A percentile compares a stretch with the other conserved stretches of the same genome.
These are phyloP conservation scores for Neoboletus brunneissimus DNA, from an alignment of 768 basidiomycete genomes.

Conservation along the genomic window DNA sequence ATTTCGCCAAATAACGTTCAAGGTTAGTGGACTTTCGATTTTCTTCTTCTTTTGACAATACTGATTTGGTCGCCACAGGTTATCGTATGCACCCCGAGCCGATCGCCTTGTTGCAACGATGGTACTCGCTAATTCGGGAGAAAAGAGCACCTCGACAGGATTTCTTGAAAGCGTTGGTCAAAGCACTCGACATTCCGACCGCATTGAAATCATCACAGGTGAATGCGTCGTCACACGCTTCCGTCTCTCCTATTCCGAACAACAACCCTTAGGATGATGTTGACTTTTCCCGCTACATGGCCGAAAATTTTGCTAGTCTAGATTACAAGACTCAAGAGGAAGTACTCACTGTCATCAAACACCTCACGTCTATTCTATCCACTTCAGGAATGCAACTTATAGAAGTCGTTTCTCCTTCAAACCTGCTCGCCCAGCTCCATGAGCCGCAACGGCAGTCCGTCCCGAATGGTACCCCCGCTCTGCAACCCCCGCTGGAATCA, in stretches of 20 bases:
- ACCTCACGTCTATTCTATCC: slow-evolving; percentile 71
- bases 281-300: slow-evolving; percentile 87
- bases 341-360: slow-evolving; percentile 78
- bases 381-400: slow-evolving; percentile 81
- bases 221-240: not conserved
- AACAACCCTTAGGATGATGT: slow-evolving; percentile 61
- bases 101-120: slow-evolving; percentile 76
- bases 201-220: slow-evolving; percentile 59
- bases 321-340: slow-evolving; percentile 98
- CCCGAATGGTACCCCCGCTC: not conserved
- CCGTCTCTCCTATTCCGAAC: not conserved
- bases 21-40: slow-evolving; percentile 39
- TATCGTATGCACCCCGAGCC: slow-evolving; percentile 64
- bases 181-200: slow-evolving; percentile 75
- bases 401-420: slow-evolving; percentile 67
- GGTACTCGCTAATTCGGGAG: slow-evolving; percentile 91
- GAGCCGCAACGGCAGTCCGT: slow-evolving; percentile 19
- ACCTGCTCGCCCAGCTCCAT: slow-evolving; percentile 63
- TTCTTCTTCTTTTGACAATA: not conserved
- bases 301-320: slow-evolving; percentile 88
- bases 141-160: slow-evolving; percentile 85
- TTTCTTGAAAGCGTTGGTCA: slow-evolving; percentile 79
- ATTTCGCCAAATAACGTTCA: slow-evolving; percentile 45
- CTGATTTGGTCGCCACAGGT: slow-evolving; percentile 39
- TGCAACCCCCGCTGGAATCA: not conserved